Evolutionary conservation across 139 green algal species (phyloP).

Genomic region (Volvox reticuliferus): DNA sequence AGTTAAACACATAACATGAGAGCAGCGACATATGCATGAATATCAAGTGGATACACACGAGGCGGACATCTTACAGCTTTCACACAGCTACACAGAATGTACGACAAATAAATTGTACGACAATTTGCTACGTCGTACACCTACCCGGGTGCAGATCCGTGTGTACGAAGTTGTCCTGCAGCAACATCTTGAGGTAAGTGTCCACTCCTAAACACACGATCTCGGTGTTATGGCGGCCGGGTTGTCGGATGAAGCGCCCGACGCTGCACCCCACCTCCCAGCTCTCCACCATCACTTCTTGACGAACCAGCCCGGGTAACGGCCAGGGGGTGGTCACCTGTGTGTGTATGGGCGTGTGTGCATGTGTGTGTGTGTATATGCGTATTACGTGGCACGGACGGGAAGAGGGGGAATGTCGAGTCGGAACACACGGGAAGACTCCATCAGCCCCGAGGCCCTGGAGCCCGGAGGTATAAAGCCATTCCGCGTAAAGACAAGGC

Average conservation of each 20-base stretch:
- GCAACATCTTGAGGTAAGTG: slow-evolving; percentile 94
- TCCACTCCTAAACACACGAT: slow-evolving; percentile 86
- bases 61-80: too few species aligned
- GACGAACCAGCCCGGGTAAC: slow-evolving; percentile 72
- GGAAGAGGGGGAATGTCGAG: background rate
- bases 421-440: background rate
- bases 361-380: background rate
- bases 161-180: slow-evolving; percentile 95
- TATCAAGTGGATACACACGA: too few species aligned
- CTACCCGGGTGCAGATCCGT: slow-evolving; percentile 91
- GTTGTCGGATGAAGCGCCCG: slow-evolving; percentile 69
- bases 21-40: too few species aligned
- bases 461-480: too few species aligned
- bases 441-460: too few species aligned
- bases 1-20: too few species aligned
- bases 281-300: slow-evolving; percentile 92
- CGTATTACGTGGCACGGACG: background rate
- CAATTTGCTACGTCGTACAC: too few species aligned
- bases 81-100: too few species aligned
- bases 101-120: too few species aligned
- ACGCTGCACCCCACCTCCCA: slow-evolving; percentile 87
- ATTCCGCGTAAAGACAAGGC: too few species aligned
- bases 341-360: background rate
- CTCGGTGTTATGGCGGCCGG: slow-evolving; percentile 68
- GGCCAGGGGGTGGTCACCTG: slow-evolving; percentile 65